These are phyloP conservation scores for Acanthochlamys bracteata DNA, from an alignment of 106 monocot species.

Conservation along the genomic window DNA sequence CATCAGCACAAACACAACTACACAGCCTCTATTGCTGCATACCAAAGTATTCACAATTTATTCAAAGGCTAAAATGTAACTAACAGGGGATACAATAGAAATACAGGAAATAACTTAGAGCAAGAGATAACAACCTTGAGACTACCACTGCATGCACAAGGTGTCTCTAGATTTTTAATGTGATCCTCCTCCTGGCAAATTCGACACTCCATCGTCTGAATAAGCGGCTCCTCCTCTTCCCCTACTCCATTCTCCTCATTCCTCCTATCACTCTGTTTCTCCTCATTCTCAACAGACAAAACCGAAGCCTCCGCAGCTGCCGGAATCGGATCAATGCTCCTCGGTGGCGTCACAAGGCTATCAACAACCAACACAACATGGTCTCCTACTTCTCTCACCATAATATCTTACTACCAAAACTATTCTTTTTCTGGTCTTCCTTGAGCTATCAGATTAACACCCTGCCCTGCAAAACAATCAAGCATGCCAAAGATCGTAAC, in stretches of 20 bases:
- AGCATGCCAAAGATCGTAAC: not conserved
- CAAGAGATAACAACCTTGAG: constrained; percentile 49
- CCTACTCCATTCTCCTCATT: constrained; percentile 6
- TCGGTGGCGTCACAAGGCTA: constrained; percentile 7
- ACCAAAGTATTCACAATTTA: too few relatives aligned
- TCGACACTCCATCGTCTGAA: constrained; percentile 68
- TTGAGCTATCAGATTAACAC: not conserved
- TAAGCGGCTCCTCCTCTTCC: constrained; percentile 63
- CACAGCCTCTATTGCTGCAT: too few relatives aligned
- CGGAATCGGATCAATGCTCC: constrained; percentile 2
- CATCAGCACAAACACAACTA: too few relatives aligned
- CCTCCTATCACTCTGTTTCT: not conserved
- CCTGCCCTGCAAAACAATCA: not conserved
- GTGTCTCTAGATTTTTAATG: constrained; percentile 71
- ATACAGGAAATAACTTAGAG: not conserved
- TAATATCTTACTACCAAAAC: not conserved
- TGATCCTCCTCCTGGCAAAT: constrained; percentile 98
- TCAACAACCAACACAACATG: constrained; percentile 35
- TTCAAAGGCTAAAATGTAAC: too few relatives aligned
- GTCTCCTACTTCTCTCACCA: constrained; percentile 17
- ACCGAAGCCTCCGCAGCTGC: not conserved
- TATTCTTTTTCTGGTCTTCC: not conserved
- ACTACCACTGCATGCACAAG: constrained; percentile 91
- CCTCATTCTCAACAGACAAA: constrained; percentile 5
- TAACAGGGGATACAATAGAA: not conserved